Percentiles rank a stretch among this genome's conserved stretches.
phyloP scores from a whole-genome alignment of 2,329 filamentous ascomycete species.

The Shiraia sp. region DNA sequence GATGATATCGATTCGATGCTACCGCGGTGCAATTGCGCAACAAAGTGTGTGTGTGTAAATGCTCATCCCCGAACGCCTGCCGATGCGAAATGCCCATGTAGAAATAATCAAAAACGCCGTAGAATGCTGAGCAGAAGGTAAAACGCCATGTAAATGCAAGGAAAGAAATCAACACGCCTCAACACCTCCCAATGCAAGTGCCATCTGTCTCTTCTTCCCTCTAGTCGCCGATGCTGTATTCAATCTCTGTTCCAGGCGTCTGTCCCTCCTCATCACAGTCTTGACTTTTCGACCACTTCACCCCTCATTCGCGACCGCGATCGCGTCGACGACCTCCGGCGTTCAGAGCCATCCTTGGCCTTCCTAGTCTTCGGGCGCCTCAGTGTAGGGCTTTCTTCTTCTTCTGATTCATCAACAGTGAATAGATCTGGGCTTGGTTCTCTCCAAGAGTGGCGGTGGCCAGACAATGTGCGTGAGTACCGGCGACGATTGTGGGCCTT shows the following conservation, averaged over 20 bases:
- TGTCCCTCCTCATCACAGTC: constrained; percentile 20
- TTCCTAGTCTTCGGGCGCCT: constrained; percentile 35
- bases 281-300: constrained; percentile 37
- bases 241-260: not conserved
- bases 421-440: constrained; percentile 48
- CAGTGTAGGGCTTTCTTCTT: constrained; percentile 33
- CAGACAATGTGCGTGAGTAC: constrained; percentile 42
- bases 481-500: constrained; percentile 36
- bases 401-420: constrained; percentile 48
- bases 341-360: constrained; percentile 41
- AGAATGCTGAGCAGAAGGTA: no score
- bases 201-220: not conserved
- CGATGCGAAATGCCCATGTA: constrained; percentile 15
- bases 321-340: constrained; percentile 37
- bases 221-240: not conserved
- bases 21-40: constrained; percentile 8
- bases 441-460: constrained; percentile 47
- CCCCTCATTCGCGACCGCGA: constrained; percentile 31
- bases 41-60: constrained; percentile 21
- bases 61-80: constrained; percentile 31
- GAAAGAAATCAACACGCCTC: constrained; percentile 18
- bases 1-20: constrained; percentile 8
- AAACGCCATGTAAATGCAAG: constrained; percentile 30
- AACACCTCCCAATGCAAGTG: constrained; percentile 36
- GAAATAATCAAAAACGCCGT: no score